Percentiles rank a stretch among this genome's conserved stretches.
phyloP scores from a whole-genome alignment of 495 filamentous ascomycete species.

The Pyrenula massariospora region DNA sequence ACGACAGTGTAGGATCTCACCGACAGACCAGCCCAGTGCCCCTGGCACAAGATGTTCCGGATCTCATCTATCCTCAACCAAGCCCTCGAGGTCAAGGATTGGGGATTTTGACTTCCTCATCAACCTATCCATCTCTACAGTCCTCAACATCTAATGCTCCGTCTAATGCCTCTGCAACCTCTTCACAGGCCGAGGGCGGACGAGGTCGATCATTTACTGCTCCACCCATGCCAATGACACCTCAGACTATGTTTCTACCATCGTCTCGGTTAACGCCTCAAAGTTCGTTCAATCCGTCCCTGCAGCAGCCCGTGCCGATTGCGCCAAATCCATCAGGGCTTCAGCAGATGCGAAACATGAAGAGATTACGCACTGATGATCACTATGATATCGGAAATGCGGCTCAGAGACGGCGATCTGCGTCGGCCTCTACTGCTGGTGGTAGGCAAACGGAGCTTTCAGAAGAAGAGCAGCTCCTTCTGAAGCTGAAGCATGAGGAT shows the following conservation, averaged over 20 bases:
- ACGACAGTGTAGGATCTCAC: not conserved
- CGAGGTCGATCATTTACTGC: slow-evolving; percentile 1
- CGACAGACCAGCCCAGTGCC: not conserved
- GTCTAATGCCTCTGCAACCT: not conserved
- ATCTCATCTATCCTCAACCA: slow-evolving; percentile 1
- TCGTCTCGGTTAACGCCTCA: not conserved
- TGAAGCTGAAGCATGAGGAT: slow-evolving; percentile 56
- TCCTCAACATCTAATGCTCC: not conserved
- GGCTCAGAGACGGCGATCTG: slow-evolving; percentile 20
- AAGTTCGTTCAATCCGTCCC: not conserved
- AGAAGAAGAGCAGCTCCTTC: slow-evolving; percentile 57
- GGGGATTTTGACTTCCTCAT: not conserved
- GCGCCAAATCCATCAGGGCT: slow-evolving; percentile 28
- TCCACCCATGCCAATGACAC: not conserved
- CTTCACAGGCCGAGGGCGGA: not conserved
- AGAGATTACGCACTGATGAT: slow-evolving; percentile 15
- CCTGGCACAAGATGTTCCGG: not conserved
- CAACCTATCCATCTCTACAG: not conserved
- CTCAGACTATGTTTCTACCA: not conserved
- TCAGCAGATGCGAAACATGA: slow-evolving; percentile 23
- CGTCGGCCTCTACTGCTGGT: slow-evolving; percentile 17
- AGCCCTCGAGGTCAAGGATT: not conserved
- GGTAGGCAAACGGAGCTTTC: slow-evolving; percentile 31
- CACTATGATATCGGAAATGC: slow-evolving; percentile 10
- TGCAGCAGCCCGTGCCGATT: slow-evolving; percentile 9